Conservation (phyloP, 2,329 filamentous ascomycete species). For the Teratosphaeria pseudoeucalypti region DNA sequence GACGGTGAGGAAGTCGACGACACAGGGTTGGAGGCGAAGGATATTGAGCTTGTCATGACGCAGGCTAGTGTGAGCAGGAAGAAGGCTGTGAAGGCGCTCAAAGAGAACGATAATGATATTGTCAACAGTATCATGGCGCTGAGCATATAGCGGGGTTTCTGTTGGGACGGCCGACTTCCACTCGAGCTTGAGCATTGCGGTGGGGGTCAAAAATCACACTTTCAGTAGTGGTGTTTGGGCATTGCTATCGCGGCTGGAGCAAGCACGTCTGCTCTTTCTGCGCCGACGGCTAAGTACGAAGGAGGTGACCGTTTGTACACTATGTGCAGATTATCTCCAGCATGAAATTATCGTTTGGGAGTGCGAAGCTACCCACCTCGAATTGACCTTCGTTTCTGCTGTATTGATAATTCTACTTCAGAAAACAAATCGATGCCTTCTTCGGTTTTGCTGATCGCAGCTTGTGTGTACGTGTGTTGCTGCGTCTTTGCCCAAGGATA, state of each 20-base stretch:
- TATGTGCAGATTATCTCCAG: neutral
- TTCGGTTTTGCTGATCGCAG: neutral
- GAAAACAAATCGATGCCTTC: neutral
- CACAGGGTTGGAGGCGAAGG: constrained; percentile 91
- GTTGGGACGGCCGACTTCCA: neutral
- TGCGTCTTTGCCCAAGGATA: neutral
- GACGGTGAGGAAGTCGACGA: constrained; percentile 95
- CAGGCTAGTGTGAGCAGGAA: constrained; percentile 94
- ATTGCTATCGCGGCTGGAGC: neutral
- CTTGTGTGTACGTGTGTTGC: neutral
- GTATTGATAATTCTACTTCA: neutral
- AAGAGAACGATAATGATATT: constrained; percentile 99
- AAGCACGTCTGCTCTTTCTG: neutral
- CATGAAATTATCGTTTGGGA: neutral
- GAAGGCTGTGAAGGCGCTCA: constrained; percentile 96
- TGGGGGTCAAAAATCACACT: neutral
- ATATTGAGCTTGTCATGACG: constrained; percentile 98
- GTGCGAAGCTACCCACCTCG: too few species aligned
- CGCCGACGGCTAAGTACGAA: neutral
- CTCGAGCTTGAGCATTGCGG: neutral
- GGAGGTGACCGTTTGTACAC: neutral
- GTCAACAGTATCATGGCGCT: constrained; percentile 99
- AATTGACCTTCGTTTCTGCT: neutral
- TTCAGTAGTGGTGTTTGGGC: neutral
- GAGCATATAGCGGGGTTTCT: constrained; percentile 35